A percentile compares a stretch with the other conserved stretches of the same genome.
phyloP scores from a whole-genome alignment of 1,284 basidiomycete species.

The Austropuccinia psidii region DNA sequence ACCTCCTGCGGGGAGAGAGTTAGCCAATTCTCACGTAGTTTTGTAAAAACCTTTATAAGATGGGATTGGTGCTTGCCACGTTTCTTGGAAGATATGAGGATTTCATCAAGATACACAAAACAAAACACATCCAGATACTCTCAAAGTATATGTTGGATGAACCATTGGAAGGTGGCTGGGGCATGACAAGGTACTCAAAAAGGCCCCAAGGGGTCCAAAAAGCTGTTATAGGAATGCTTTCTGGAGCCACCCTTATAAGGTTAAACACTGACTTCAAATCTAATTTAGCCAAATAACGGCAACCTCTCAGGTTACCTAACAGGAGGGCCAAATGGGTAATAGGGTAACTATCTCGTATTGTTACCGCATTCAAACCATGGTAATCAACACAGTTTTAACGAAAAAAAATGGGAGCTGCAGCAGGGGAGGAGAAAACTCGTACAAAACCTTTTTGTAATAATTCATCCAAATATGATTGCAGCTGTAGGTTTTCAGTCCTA shows the following conservation, averaged over 20 bases:
- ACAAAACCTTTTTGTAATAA: neutral
- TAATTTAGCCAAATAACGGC: conserved; percentile 39
- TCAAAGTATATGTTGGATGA: conserved; percentile 6
- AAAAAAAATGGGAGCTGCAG: conserved; percentile 34
- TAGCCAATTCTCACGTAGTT: neutral
- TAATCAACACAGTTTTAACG: conserved; percentile 38
- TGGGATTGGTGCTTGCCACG: neutral
- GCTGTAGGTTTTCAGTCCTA: neutral
- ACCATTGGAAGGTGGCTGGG: conserved; percentile 41
- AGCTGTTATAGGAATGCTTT: too few relatives aligned
- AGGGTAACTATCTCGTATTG: conserved; percentile 34
- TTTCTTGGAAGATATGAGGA: neutral
- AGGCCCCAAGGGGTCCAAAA: conserved; percentile 49
- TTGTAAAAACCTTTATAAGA: neutral
- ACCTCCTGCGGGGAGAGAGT: neutral
- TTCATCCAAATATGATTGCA: neutral
- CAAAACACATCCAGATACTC: neutral
- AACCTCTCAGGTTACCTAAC: neutral
- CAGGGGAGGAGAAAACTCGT: neutral
- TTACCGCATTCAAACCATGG: conserved; percentile 35
- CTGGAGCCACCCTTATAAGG: too few relatives aligned
- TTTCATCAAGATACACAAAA: conserved; percentile 30
- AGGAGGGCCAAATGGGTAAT: conserved; percentile 1
- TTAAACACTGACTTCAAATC: conserved; percentile 45
- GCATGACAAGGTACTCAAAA: conserved; percentile 50